These are phyloP conservation scores for Penicillium lagena DNA, from an alignment of 495 filamentous ascomycete species.

Conservation along the genomic window DNA sequence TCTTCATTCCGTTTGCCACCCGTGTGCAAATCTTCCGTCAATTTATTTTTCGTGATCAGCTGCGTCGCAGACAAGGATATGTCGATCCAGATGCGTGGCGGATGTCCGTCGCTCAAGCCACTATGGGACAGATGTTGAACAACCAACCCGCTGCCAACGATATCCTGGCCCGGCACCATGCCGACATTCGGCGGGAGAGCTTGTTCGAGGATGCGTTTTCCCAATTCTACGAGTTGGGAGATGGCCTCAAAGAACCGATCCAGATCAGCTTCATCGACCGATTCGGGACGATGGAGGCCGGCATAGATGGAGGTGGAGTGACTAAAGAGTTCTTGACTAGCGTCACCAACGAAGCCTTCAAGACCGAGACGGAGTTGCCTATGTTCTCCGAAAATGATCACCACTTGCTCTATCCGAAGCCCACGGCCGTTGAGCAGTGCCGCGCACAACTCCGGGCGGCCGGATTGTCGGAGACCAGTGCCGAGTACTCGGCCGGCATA, in stretches of 20 bases:
- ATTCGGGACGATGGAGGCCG: constrained; percentile 80
- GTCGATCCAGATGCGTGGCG: constrained; percentile 79
- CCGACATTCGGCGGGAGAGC: constrained; percentile 70
- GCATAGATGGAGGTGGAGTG: constrained; percentile 94
- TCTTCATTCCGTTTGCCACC: constrained; percentile 88
- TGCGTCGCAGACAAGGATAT: constrained; percentile 65
- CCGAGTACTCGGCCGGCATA: constrained; percentile 52
- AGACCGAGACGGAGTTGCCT: constrained; percentile 39
- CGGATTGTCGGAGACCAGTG: constrained; percentile 45
- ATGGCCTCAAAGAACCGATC: constrained; percentile 90
- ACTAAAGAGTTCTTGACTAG: constrained; percentile 97
- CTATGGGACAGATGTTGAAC: constrained; percentile 32
- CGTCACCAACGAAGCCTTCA: constrained; percentile 83
- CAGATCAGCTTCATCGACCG: constrained; percentile 95
- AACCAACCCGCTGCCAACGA: constrained; percentile 30
- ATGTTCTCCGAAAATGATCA: constrained; percentile 85
- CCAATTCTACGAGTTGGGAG: constrained; percentile 75
- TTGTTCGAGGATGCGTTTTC: constrained; percentile 82
- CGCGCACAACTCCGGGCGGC: constrained; percentile 50
- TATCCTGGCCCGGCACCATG: constrained; percentile 65
- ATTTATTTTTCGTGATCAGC: constrained; percentile 80
- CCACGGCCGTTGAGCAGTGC: constrained; percentile 67
- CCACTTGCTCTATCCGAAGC: constrained; percentile 87
- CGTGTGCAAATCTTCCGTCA: constrained; percentile 91
- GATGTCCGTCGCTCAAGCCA: constrained; percentile 44